Percentiles rank a stretch among this genome's conserved stretches.
These are phyloP conservation scores for Copromyces sp. DNA, from an alignment of 495 filamentous ascomycete species.

Conservation along the genomic window DNA sequence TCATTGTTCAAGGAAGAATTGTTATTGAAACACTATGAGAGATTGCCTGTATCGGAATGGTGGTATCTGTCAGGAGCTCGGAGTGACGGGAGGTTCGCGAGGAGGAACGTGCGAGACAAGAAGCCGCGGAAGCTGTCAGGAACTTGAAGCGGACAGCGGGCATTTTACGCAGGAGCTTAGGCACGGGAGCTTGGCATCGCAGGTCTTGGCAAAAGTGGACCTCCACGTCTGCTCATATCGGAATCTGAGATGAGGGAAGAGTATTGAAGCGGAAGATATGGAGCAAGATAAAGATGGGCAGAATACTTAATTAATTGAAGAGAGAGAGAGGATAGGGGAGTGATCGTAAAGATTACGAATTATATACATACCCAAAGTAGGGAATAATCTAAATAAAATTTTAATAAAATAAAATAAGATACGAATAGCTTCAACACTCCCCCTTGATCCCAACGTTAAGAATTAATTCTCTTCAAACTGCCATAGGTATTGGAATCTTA, in stretches of 20 bases:
- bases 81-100: not conserved
- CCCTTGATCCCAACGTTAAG: too few relatives aligned
- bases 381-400: too few relatives aligned
- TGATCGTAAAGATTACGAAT: too few relatives aligned
- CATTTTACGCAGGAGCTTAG: not conserved
- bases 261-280: too few relatives aligned
- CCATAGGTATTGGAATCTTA: too few relatives aligned
- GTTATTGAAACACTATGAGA: not conserved
- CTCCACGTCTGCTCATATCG: not conserved
- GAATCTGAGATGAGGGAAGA: not conserved
- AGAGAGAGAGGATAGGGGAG: too few relatives aligned
- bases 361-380: too few relatives aligned
- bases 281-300: too few relatives aligned
- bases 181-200: not conserved
- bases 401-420: too few relatives aligned
- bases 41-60: not conserved
- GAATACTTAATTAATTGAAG: too few relatives aligned
- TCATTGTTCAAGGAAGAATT: not conserved
- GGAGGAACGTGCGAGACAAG: not conserved
- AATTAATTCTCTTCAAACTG: too few relatives aligned
- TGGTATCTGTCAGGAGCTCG: not conserved
- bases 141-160: not conserved
- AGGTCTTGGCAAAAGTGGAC: not conserved
- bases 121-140: not conserved
- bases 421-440: too few relatives aligned